Base-by-base conservation (phyloP, 169 alveolate genomes). In the Toxoplasma gondii region DNA sequence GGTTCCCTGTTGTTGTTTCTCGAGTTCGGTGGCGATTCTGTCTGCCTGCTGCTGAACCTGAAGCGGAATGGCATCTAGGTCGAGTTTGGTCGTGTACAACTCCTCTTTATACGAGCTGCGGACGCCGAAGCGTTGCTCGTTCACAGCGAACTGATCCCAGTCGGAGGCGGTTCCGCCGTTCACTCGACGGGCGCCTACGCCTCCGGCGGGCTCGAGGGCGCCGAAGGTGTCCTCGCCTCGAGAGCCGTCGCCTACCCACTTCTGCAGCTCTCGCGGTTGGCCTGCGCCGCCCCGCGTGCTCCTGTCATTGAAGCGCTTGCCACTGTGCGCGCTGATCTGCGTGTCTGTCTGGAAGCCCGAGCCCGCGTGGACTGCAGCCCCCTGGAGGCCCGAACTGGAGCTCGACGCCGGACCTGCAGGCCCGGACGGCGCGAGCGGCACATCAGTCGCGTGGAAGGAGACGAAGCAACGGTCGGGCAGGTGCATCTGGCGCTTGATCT, bases 121-220 rank as follows among this genome's bases (percentile, higher is more conserved):
- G 38, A 93, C 95, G 19, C 93, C 93, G 69, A 83, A 93, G 53
- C 83, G 78, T 54, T 83, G 49, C 81, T 49, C 84, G 41, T 93
- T 93, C 17, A n/a, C 95, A 5, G 54, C 81, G 81, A 93, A 93
- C 82, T 93, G 95, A 29, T 93, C 92, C 95, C 95, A 93, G 58
- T 36, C 53, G 49, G 87, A 16, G 64, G 31, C 87, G 70, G 87
- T 44, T 67, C 45, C n/a, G 54, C 70, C 69, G 31, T 27, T 4
- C 41, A 34, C 22, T n/a, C 88, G 44, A 38, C 81, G 22, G 44
- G 84, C 88, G 22, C 93, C 86, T 9, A 16, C 88, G 49, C 93
- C 44, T 16, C 93, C 64, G 24, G 41, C 58, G 27, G n/a, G 45
- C 80, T 49, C 92, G 38, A 44, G 80, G 4, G 53, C 49, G 4